These are phyloP conservation scores for Andrographis paniculata DNA, from an alignment of 305 asterid genomes.

Conservation along the genomic window DNA sequence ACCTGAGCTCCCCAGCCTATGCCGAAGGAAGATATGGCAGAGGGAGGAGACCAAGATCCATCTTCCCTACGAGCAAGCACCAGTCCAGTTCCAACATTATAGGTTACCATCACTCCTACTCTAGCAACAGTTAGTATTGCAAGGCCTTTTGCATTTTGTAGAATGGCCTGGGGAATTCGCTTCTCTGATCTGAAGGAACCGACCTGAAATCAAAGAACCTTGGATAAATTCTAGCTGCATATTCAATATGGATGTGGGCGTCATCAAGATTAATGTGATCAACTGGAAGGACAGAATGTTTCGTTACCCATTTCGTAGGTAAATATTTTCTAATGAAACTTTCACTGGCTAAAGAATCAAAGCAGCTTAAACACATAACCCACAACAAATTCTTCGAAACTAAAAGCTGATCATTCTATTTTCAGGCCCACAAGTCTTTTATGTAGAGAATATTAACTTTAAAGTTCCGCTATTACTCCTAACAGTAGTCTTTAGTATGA, in stretches of 20 bases:
- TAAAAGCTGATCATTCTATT: background rate
- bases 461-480: no score
- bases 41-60: constrained; percentile 98
- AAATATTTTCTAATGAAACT: background rate
- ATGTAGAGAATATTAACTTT: no score
- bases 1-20: constrained; percentile 99
- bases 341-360: constrained; percentile 2
- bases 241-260: constrained; percentile 2
- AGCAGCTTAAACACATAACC: constrained; percentile 7
- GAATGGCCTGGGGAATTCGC: constrained; percentile 82
- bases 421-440: background rate
- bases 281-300: background rate
- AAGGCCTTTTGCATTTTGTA: constrained; percentile 83
- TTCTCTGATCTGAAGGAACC: constrained; percentile 71
- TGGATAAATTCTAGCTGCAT: constrained; percentile 8
- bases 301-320: background rate
- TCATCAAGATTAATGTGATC: background rate
- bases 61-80: constrained; percentile 86
- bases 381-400: background rate
- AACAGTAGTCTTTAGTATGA: background rate
- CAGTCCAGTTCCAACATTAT: constrained; percentile 89
- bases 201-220: constrained; percentile 36
- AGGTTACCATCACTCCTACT: constrained; percentile 91
- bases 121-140: constrained; percentile 90
- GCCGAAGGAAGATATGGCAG: constrained; percentile 87